A percentile compares a stretch with the other conserved stretches of the same genome.
These are phyloP conservation scores for Backusella luteola DNA, from an alignment of 192 early-diverging fungal genomes.

Conservation along the genomic window DNA sequence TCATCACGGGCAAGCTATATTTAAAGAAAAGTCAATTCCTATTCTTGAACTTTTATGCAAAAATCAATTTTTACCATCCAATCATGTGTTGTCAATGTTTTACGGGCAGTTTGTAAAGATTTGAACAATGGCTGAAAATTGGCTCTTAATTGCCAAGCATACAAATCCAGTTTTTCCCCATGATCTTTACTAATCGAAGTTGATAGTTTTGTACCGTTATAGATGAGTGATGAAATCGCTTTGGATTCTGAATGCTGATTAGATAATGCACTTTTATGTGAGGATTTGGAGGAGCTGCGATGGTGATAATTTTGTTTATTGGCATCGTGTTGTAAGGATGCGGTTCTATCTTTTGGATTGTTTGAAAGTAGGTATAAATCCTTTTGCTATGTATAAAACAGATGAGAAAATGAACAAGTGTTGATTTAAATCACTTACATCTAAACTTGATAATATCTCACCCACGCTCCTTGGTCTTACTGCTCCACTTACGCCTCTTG, in stretches of 20 bases:
- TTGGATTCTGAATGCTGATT: neutral
- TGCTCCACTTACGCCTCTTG: constrained; percentile 57
- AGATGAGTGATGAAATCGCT: constrained; percentile 4
- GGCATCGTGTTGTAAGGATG: neutral
- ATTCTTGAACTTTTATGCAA: neutral
- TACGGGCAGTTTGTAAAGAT: constrained; percentile 59
- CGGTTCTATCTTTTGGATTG: neutral
- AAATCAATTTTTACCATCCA: constrained; percentile 58
- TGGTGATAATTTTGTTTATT: neutral
- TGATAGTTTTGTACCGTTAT: constrained; percentile 28
- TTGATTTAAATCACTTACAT: constrained; percentile 11
- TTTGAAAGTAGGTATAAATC: constrained; percentile 3
- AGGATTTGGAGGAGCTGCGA: neutral
- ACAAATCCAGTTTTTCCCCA: constrained; percentile 28
- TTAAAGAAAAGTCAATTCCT: constrained; percentile 20
- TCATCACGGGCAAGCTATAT: constrained; percentile 72
- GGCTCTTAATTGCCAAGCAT: constrained; percentile 33
- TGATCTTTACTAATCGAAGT: constrained; percentile 7
- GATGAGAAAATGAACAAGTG: too few relatives aligned
- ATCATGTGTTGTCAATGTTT: constrained; percentile 68
- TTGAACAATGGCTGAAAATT: constrained; percentile 55
- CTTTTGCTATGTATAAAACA: neutral
- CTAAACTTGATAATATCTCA: constrained; percentile 46
- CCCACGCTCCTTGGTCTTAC: constrained; percentile 56
- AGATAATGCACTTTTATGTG: neutral